A percentile compares a stretch with the other conserved stretches of the same genome.
Evolutionary conservation across 371 early-diverging fungal species (phyloP).

Genomic region (Apophysomyces variabilis): DNA sequence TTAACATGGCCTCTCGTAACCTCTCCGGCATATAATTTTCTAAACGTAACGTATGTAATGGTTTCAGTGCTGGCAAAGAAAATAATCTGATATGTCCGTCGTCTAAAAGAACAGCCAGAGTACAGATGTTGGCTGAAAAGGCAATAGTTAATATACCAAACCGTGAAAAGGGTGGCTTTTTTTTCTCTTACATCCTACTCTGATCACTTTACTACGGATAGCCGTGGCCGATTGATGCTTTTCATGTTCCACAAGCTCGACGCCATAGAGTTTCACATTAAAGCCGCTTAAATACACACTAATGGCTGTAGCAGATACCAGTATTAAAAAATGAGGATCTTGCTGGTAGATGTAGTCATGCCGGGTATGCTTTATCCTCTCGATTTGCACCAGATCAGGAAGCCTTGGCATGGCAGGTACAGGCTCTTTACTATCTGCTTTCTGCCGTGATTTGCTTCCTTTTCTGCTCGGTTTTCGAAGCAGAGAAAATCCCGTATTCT

Average conservation of each 20-base stretch:
- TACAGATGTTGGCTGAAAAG: conserved; percentile 24
- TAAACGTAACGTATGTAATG: background rate
- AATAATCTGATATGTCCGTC: conserved; percentile 31
- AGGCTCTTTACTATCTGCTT: background rate
- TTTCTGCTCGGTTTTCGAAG: conserved; percentile 15
- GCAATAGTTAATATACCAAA: background rate
- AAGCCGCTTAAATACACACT: conserved; percentile 34
- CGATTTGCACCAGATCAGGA: background rate
- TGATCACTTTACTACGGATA: conserved; percentile 26
- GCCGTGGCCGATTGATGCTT: conserved; percentile 19
- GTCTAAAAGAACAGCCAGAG: conserved; percentile 25
- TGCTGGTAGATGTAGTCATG: conserved; percentile 38
- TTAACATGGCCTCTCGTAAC: conserved; percentile 36
- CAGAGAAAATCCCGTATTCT: conserved; percentile 5
- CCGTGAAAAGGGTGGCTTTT: too few relatives aligned
- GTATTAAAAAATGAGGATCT: conserved; percentile 41
- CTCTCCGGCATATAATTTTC: conserved; percentile 9
- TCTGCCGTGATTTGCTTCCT: background rate
- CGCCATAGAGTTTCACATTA: conserved; percentile 33
- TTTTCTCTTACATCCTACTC: conserved; percentile 23
- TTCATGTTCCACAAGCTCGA: conserved; percentile 15
- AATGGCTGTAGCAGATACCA: conserved; percentile 20
- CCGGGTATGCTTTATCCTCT: conserved; percentile 10
- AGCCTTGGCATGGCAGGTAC: conserved; percentile 1
- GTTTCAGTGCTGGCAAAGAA: conserved; percentile 34